Evolutionary conservation across 257 asterid species (phyloP), one percentile per base, ranked within the genome.

Genomic region (Ballota nigra): DNA sequence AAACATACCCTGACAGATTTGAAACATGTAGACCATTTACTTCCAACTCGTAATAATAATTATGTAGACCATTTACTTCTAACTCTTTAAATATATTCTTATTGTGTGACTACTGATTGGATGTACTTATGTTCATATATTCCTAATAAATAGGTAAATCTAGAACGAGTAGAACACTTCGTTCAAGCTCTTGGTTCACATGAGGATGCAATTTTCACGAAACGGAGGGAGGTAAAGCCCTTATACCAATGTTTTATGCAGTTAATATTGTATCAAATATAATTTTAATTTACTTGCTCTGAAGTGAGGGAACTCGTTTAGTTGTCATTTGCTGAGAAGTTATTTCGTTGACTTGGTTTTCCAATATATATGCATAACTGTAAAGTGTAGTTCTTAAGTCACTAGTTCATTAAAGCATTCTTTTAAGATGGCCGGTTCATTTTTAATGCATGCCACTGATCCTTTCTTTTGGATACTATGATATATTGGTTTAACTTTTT

Each of bases 141-240:
- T 4, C 45, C 31, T 58, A 66, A 59, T 71, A 13, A 64, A 51
- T 77, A 88, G 95, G 91, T 88, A 69, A 77, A 80, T 70, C 77
- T 85, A 81, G 75, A 79, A 71, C 78, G 86, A 26, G 83, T 80
- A 52, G 92, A 78, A 29, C 86, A 78, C 71, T 88, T 86, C 63
- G 64, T 88, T 61, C 89, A 68, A 75, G 82, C 88, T 63, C 71
- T 88, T 72, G 88, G 83, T 68, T 47, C 81, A 22, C 52, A 74
- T 41, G 95, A 88, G 77, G 63, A 65, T 72, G 78, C 72, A 6
- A 79, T 84, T 75, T 88, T 88, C 73, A 81, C 71, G 81, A 86
- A 76, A 75, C 79, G 89, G 33, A 77, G 24, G 33, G 84, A 78
- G 91, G 88, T 88, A 79, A 20, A 26, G 19, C 34, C 72, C 66